Evolutionary conservation across 192 early-diverging fungal genomes (phyloP).

Genomic region (Neocallimastix lanati): DNA sequence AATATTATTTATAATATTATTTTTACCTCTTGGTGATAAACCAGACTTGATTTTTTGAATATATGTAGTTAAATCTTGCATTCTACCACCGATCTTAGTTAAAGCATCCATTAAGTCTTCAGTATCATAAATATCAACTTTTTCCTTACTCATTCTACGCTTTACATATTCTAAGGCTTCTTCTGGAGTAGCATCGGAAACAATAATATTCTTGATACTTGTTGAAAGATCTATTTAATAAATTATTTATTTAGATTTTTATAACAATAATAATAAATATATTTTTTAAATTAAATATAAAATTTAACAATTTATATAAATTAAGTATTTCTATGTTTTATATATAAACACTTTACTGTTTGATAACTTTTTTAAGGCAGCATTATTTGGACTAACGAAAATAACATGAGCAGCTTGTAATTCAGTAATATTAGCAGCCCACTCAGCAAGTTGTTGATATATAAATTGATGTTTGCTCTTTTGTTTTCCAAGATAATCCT

Average conservation of each 20-base stretch:
- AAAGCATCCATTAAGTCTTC: slow-evolving; percentile 19
- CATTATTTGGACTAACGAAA: slow-evolving; percentile 59
- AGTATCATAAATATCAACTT: slow-evolving; percentile 15
- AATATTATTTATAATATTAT: too few relatives aligned
- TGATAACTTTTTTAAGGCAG: slow-evolving; percentile 42
- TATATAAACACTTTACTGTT: slow-evolving; percentile 23
- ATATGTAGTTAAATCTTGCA: slow-evolving; percentile 76
- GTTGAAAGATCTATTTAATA: slow-evolving; percentile 33
- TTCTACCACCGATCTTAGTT: slow-evolving; percentile 62
- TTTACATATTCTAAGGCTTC: slow-evolving; percentile 38
- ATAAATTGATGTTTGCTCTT: slow-evolving; percentile 34
- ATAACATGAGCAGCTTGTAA: slow-evolving; percentile 81
- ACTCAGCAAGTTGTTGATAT: slow-evolving; percentile 60
- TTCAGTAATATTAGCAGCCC: slow-evolving; percentile 53
- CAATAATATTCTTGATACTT: slow-evolving; percentile 40
- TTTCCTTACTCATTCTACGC: slow-evolving; percentile 15
- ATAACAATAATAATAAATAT: too few relatives aligned
- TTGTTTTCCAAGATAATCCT: slow-evolving; percentile 63
- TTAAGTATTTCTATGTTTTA: too few relatives aligned
- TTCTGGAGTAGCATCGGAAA: slow-evolving; percentile 53
- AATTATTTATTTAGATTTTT: too few relatives aligned
- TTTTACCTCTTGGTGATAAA: slow-evolving; percentile 28
- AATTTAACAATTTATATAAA: too few relatives aligned
- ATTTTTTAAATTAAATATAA: too few relatives aligned
- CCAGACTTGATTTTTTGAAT: slow-evolving; percentile 75